phyloP scores from a whole-genome alignment of 169 alveolate genomes.

The Plasmodium relictum region DNA sequence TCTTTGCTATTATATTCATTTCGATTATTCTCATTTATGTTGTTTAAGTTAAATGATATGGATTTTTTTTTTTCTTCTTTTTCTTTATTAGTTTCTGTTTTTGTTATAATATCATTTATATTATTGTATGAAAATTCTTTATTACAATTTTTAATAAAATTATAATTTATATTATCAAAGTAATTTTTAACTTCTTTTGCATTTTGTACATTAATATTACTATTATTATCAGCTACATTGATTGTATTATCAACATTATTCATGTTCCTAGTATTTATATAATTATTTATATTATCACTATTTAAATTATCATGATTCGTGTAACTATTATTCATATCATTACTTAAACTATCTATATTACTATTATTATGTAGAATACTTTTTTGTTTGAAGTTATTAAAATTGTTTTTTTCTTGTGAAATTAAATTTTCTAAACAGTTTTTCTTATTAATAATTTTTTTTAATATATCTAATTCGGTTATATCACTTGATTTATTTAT shows the following conservation, averaged over 20 bases:
- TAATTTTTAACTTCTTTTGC: too few species aligned
- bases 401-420: constrained; percentile 9
- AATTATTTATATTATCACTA: not conserved
- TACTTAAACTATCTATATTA: not conserved
- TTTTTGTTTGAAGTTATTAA: not conserved
- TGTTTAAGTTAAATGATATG: too few species aligned
- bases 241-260: not conserved
- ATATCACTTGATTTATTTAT: constrained; percentile 21
- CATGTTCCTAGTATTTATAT: too few species aligned
- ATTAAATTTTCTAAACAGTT: constrained; percentile 25
- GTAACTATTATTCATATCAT: not conserved
- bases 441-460: constrained; percentile 55
- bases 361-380: not conserved
- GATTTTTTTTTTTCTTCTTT: too few species aligned
- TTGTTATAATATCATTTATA: too few species aligned
- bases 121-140: too few species aligned
- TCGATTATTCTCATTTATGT: too few species aligned
- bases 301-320: not conserved
- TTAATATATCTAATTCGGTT: constrained; percentile 36
- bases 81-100: too few species aligned
- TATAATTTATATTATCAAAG: too few species aligned
- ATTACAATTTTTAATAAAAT: too few species aligned
- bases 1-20: too few species aligned
- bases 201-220: not conserved
- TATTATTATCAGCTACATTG: not conserved